A percentile compares a stretch with the other conserved stretches of the same genome.
Evolutionary conservation across 805 yeast species (phyloP).

Genomic region (Hanseniaspora pseudoguilliermondii): DNA sequence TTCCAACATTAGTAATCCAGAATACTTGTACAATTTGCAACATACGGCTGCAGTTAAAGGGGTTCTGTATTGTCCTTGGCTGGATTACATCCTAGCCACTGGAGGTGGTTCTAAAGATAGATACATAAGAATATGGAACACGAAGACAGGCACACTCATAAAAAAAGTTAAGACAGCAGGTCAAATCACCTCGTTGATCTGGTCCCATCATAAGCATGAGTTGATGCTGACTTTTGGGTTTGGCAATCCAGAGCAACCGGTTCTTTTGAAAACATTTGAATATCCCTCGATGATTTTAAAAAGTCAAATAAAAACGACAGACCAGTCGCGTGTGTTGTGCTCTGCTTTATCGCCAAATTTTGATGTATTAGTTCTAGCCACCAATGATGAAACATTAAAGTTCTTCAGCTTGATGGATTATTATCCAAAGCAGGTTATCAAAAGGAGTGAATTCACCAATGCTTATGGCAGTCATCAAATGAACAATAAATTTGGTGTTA

Average conservation of each 20-base stretch:
- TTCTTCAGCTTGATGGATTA: constrained; percentile 48
- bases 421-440: not conserved
- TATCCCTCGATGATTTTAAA: constrained; percentile 51
- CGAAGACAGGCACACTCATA: constrained; percentile 60
- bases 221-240: constrained; percentile 75
- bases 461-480: not conserved
- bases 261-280: constrained; percentile 46
- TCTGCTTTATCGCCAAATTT: constrained; percentile 57
- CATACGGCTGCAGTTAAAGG: constrained; percentile 88
- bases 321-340: constrained; percentile 48
- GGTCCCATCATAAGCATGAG: constrained; percentile 58
- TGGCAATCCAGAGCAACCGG: constrained; percentile 40
- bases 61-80: constrained; percentile 84
- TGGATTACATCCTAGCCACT: constrained; percentile 63
- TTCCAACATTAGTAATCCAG: constrained; percentile 30
- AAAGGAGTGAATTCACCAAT: not conserved
- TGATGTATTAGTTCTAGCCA: constrained; percentile 53
- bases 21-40: constrained; percentile 35
- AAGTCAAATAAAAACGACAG: constrained; percentile 37
- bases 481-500: not conserved
- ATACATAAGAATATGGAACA: constrained; percentile 77
- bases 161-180: constrained; percentile 45
- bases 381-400: constrained; percentile 66
- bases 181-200: constrained; percentile 66
- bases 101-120: constrained; percentile 85